Base-by-base conservation (phyloP, 148 eudicot genomes). In the Amaranthus hypochondriacus region DNA sequence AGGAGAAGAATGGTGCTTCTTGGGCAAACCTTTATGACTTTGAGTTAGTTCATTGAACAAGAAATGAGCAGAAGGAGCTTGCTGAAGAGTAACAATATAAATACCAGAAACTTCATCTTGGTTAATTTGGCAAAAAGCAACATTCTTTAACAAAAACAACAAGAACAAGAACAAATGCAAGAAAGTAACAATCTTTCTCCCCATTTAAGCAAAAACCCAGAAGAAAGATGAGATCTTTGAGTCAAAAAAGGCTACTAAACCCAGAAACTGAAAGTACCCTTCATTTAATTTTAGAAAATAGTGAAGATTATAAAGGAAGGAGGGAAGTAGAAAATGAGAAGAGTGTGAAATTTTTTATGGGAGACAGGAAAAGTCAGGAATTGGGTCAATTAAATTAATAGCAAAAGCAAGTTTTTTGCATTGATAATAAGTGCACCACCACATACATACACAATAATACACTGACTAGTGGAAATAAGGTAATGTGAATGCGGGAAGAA, bases 11-110 rank as follows among this genome's bases (percentile, higher is more conserved):
- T 52, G 72, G 68, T 74, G 80, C 14, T 81, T 80, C 49, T 79
- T 81, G 58, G 62, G 65, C 57, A 68, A 63, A 21, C 73, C 54
- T 48, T 62, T 73, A 14, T 43, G 50, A n/a, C 61, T 81, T 55
- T 68, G 78, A 10, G 18, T 85, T 47, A 83, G 70, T 72, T 80
- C 82, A 63, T 65, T 87, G 76, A 66, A 72, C 72, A 69, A 77
- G 71, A 57, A 79, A 78, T 89, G 89, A 81, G 86, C 77, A 85
- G 83, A 42, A 58, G 98, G 92, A n/a, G 92, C 79, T 82, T 92
- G 92, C 69, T 86, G 92, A 66, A 95, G 81, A 69, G 94, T 89
- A 44, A 95, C 96, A 83, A 95, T 92, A 73, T 92, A 95, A 67
- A 95, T 86, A 75, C 82, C 97, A 90, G 73, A 62, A 48, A 64